These are phyloP conservation scores for Vigna nakashimae DNA, from an alignment of 306 rosid genomes.

Conservation along the genomic window DNA sequence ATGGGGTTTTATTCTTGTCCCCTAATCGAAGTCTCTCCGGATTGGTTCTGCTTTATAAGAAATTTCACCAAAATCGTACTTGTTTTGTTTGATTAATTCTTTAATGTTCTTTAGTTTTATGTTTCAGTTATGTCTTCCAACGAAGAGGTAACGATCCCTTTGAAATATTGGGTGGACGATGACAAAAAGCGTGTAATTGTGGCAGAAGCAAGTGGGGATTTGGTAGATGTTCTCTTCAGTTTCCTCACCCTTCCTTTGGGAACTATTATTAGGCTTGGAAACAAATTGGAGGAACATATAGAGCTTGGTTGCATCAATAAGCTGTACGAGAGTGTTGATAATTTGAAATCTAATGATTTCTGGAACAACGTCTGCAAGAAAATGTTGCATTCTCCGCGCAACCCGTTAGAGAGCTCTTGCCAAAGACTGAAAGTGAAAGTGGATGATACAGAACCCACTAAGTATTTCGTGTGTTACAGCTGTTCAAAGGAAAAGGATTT, in stretches of 20 bases:
- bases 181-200: neutral
- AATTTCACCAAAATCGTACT: no score
- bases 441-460: neutral
- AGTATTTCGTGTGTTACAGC: neutral
- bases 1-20: no score
- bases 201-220: neutral
- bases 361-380: neutral
- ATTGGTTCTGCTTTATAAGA: no score
- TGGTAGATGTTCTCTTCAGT: neutral
- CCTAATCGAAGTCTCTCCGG: no score
- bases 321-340: neutral
- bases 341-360: neutral
- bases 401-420: neutral
- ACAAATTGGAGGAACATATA: neutral
- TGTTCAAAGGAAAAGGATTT: neutral
- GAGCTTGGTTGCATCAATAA: neutral
- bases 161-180: neutral
- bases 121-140: neutral
- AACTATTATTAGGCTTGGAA: neutral
- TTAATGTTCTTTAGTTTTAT: neutral
- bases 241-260: neutral
- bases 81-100: neutral
- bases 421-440: neutral
- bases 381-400: slow-evolving; percentile 4
- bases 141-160: neutral